Base-by-base conservation (phyloP, 2,329 filamentous ascomycete genomes). In the Xylaria sp. region DNA sequence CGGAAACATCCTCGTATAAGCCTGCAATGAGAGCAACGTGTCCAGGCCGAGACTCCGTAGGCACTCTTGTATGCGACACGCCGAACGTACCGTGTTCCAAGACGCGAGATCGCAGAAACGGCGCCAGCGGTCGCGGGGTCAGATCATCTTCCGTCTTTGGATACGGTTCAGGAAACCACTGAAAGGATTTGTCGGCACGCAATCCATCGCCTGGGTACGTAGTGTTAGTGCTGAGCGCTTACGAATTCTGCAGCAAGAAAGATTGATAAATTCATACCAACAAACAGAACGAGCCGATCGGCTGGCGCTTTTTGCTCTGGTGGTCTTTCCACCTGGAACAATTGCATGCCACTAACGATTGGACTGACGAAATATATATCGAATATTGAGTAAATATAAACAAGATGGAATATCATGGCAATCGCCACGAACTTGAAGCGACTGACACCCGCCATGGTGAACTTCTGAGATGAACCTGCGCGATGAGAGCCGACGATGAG, bases 291-390 rank as follows among this genome's bases (percentile, higher is more conserved):
- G 59, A 99, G 81, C 64, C 94, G 86, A 74, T 94, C 91, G 4
- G 95, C 93, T 1, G 94, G 94, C 19, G 92, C 84, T 73, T 88
- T 85, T 54, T 75, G 74, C 55, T 77, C 76, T 48, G 76, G 67
- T 46, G 83, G 77, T 58, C 87, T 81, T 61, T 92, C 84, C 44
- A 95, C 80, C 51, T 80, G 77, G 75, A 91, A 92, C 61, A 92
- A 83, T 70, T 83, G 85, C 94, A 99, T 99, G 71, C 94, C 94
- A 78, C 88, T 90, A 57, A 97, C 94, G 68, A 99, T 94, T 19
- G 94, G 94, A 73, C 92, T 97, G 72, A 97, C 92, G 72, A 99
- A 99, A 77, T 99, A 97, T 65, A 97, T 94, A 75, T 97, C 92
- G 77, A 99, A 99, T 70, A 97, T 97, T 61, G 92, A 96, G 72